Percentiles rank a stretch among this genome's conserved stretches.
phyloP scores from a whole-genome alignment of 2,329 filamentous ascomycete genomes.

The Ophiosphaerella narmari region DNA sequence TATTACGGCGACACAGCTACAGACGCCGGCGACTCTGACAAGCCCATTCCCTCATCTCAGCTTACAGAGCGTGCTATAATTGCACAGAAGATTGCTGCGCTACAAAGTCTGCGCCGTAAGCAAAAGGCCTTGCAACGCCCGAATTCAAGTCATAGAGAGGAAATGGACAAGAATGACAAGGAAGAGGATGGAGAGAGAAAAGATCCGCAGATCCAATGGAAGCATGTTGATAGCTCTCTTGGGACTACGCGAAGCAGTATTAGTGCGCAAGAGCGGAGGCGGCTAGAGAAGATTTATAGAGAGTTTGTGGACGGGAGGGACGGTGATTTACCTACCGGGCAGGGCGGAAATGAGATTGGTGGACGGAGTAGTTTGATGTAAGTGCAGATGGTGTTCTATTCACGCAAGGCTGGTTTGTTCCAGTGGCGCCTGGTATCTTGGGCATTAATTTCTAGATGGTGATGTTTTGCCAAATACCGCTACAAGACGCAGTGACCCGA shows the following conservation, averaged over 20 bases:
- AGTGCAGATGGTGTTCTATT: not conserved
- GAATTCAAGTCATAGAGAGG: slow-evolving; percentile 16
- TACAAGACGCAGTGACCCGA: not conserved
- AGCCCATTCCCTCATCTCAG: slow-evolving; percentile 56
- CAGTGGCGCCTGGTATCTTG: too few relatives aligned
- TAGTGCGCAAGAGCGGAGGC: slow-evolving; percentile 72
- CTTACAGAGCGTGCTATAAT: slow-evolving; percentile 80
- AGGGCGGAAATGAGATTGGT: slow-evolving; percentile 89
- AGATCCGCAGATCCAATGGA: slow-evolving; percentile 83
- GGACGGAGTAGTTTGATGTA: slow-evolving; percentile 93
- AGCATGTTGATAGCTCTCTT: slow-evolving; percentile 79
- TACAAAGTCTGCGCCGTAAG: slow-evolving; percentile 72
- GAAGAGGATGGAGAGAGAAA: slow-evolving; percentile 46
- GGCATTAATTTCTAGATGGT: too few relatives aligned
- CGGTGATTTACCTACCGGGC: slow-evolving; percentile 92
- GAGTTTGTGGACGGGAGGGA: slow-evolving; percentile 94
- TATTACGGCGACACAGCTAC: slow-evolving; percentile 67
- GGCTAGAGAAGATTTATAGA: slow-evolving; percentile 80
- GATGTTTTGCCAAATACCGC: not conserved
- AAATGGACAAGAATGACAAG: slow-evolving; percentile 18
- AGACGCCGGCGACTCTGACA: slow-evolving; percentile 31
- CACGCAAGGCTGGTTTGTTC: not conserved
- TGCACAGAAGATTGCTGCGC: slow-evolving; percentile 76
- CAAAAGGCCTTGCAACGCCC: slow-evolving; percentile 55
- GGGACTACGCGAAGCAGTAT: slow-evolving; percentile 81